Conservation (phyloP, 257 asterid species). For the Nicotiana otophora region DNA sequence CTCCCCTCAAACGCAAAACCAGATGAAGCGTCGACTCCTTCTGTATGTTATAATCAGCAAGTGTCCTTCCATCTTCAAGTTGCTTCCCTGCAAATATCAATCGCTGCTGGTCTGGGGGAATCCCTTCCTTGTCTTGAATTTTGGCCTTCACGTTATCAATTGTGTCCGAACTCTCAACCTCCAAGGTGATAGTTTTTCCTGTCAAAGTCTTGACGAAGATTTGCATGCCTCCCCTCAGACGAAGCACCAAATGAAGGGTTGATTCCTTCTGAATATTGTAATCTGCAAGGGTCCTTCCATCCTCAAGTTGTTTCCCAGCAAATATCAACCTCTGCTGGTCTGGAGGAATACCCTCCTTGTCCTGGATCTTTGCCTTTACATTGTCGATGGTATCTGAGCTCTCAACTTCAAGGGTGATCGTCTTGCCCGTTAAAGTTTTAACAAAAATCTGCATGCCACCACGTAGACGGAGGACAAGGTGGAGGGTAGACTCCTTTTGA, state of each 20-base stretch:
- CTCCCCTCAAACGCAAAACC: not conserved
- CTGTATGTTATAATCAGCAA: not conserved
- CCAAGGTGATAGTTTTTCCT: not conserved
- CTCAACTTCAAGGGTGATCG: not conserved
- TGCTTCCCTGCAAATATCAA: not conserved
- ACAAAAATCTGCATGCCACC: not conserved
- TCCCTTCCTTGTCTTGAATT: not conserved
- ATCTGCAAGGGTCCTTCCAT: not conserved
- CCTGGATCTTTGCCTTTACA: not conserved
- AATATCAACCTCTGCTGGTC: not conserved
- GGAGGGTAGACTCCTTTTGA: not conserved
- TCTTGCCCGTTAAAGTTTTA: not conserved
- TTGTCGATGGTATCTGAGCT: not conserved
- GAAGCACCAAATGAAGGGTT: not conserved
- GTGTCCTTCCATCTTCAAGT: not conserved
- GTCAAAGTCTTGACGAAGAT: not conserved
- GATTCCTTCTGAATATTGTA: not conserved
- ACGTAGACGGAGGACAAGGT: not conserved
- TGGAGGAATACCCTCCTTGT: not conserved
- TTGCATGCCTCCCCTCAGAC: not conserved
- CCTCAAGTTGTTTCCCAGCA: not conserved
- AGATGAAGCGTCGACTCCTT: not conserved
- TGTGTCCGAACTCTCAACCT: not conserved
- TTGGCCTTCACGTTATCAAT: not conserved
- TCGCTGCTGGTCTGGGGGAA: not conserved